phyloP scores from a whole-genome alignment of 192 early-diverging fungal genomes.

The Rhizophagus prolifer region DNA sequence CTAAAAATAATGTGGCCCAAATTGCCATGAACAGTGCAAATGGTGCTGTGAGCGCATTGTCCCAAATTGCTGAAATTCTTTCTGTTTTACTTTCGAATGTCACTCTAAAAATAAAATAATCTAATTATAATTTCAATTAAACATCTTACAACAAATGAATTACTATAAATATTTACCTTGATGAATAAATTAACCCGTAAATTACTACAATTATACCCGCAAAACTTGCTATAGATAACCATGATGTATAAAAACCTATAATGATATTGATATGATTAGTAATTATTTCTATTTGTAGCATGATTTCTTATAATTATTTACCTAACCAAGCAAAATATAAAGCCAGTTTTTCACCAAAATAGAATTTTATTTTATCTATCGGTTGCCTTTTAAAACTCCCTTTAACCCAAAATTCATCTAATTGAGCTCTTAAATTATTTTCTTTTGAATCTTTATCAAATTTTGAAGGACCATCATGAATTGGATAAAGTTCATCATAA shows the following conservation, averaged over 20 bases:
- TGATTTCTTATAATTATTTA: neutral
- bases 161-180: neutral
- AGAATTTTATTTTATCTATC: conserved; percentile 49
- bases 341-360: conserved; percentile 71
- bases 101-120: neutral
- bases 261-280: neutral
- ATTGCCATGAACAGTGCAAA: conserved; percentile 62
- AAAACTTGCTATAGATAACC: conserved; percentile 50
- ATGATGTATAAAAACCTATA: conserved; percentile 58
- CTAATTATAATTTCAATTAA: neutral
- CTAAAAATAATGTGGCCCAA: conserved; percentile 61
- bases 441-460: conserved; percentile 27
- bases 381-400: conserved; percentile 39
- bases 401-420: conserved; percentile 47
- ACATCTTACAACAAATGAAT: neutral
- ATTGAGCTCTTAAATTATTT: conserved; percentile 37
- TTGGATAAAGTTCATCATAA: conserved; percentile 48
- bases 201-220: conserved; percentile 52
- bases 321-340: conserved; percentile 71
- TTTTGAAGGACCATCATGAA: conserved; percentile 59
- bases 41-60: conserved; percentile 55
- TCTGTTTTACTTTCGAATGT: neutral
- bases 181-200: conserved; percentile 42
- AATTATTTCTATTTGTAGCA: neutral
- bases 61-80: conserved; percentile 45